These are phyloP conservation scores for Cinnamomum chago DNA, from an alignment of 164 flowering plant genomes.

Conservation along the genomic window DNA sequence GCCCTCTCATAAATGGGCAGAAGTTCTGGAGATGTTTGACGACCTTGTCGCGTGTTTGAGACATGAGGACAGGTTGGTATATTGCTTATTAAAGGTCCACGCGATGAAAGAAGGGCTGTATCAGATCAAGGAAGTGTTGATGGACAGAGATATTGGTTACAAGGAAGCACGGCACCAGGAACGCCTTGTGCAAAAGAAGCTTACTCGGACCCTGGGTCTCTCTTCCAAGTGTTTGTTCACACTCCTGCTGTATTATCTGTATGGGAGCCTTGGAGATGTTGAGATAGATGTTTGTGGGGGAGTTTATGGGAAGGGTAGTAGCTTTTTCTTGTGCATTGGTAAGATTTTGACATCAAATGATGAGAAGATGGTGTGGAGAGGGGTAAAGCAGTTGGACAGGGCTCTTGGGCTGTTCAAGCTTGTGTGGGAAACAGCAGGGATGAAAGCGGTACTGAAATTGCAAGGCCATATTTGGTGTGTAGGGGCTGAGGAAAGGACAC, in stretches of 20 bases:
- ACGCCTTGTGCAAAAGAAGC: conserved; percentile 66
- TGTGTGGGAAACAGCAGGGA: conserved; percentile 69
- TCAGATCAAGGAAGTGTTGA: conserved; percentile 71
- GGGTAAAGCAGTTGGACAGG: conserved; percentile 69
- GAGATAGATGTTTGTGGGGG: conserved; percentile 76
- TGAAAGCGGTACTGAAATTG: conserved; percentile 55
- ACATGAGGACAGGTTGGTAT: conserved; percentile 29
- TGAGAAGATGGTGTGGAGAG: conserved; percentile 51
- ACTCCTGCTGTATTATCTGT: conserved; percentile 63
- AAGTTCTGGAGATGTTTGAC: conserved; percentile 51
- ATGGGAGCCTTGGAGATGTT: conserved; percentile 48
- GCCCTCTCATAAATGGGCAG: conserved; percentile 45
- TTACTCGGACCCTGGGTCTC: conserved; percentile 57
- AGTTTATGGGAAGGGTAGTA: conserved; percentile 26
- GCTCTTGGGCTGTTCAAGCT: conserved; percentile 68
- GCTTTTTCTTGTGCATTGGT: conserved; percentile 57
- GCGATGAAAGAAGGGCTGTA: conserved; percentile 81
- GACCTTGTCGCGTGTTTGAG: conserved; percentile 54
- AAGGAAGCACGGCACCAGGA: conserved; percentile 63
- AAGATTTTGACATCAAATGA: conserved; percentile 63
- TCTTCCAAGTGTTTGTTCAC: conserved; percentile 78
- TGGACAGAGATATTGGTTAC: conserved; percentile 66
- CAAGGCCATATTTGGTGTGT: conserved; percentile 88
- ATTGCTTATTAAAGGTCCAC: conserved; percentile 54
- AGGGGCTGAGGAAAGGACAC: conserved; percentile 45